Evolutionary conservation across 176 grass and related monocot genomes (phyloP).

Genomic region (Hordeum vulgare): MorexV3_pseudomolecules_assembly NC_058521.1:593436028-593436527

Average conservation of each 20-base stretch:
- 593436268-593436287: slow-evolving; percentile 52
- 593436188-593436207: slow-evolving; percentile 29
- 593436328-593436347: slow-evolving; percentile 48
- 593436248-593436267: slow-evolving; percentile 71
- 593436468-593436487: slow-evolving; percentile 25
- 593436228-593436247: slow-evolving; percentile 51
- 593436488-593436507: neutral
- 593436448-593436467: slow-evolving; percentile 41
- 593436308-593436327: slow-evolving; percentile 68
- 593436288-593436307: slow-evolving; percentile 44
- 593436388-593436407: slow-evolving; percentile 39
- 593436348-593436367: neutral
- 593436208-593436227: slow-evolving; percentile 59
- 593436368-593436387: neutral
- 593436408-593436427: slow-evolving; percentile 41
- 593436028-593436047: slow-evolving; percentile 69
- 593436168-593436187: slow-evolving; percentile 45
- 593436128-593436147: slow-evolving; percentile 30
- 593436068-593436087: slow-evolving; percentile 48
- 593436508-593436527: neutral
- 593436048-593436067: slow-evolving; percentile 40
- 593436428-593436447: slow-evolving; percentile 19
- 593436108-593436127: slow-evolving; percentile 35
- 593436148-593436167: slow-evolving; percentile 8
- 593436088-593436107: slow-evolving; percentile 52